Percentiles rank a stretch among this genome's conserved stretches.
phyloP scores from a whole-genome alignment of 1,284 basidiomycete genomes.

The Austroboletus niveus region DNA sequence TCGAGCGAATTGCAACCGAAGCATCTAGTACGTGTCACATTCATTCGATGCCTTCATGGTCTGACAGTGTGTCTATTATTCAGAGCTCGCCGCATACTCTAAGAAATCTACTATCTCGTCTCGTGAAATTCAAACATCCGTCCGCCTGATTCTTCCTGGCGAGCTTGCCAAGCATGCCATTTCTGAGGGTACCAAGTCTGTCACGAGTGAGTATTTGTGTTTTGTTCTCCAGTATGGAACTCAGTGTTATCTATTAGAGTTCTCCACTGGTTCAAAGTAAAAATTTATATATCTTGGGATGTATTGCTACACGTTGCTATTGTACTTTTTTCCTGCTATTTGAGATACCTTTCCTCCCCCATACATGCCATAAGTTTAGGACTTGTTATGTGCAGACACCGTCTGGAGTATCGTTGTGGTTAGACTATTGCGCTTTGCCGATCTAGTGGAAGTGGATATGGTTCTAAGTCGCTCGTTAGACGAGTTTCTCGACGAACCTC shows the following conservation, averaged over 20 bases:
- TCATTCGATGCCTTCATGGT: neutral
- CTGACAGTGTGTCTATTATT: neutral
- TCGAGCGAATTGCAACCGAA: slow-evolving; percentile 75
- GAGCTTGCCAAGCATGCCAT: slow-evolving; percentile 67
- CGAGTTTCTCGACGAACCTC: no score
- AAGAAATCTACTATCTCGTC: slow-evolving; percentile 84
- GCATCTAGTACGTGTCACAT: slow-evolving; percentile 52
- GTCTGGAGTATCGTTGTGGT: no score
- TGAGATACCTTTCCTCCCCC: slow-evolving; percentile 27
- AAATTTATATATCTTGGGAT: slow-evolving; percentile 19
- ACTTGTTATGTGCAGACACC: no score
- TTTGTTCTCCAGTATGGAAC: neutral
- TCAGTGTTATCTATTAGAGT: slow-evolving; percentile 22
- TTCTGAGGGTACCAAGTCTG: slow-evolving; percentile 74
- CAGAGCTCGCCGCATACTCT: slow-evolving; percentile 76
- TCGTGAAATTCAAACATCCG: slow-evolving; percentile 78
- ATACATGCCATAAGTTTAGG: no score
- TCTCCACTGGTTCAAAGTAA: slow-evolving; percentile 38
- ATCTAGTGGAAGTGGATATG: no score
- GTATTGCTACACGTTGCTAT: slow-evolving; percentile 34
- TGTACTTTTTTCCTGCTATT: slow-evolving; percentile 28
- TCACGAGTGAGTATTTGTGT: slow-evolving; percentile 27
- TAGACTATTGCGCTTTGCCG: no score
- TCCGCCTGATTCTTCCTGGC: slow-evolving; percentile 75
- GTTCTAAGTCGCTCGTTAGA: no score